Evolutionary conservation across 176 grass and related monocot species (phyloP).

Genomic region (Ananas comosus): DNA sequence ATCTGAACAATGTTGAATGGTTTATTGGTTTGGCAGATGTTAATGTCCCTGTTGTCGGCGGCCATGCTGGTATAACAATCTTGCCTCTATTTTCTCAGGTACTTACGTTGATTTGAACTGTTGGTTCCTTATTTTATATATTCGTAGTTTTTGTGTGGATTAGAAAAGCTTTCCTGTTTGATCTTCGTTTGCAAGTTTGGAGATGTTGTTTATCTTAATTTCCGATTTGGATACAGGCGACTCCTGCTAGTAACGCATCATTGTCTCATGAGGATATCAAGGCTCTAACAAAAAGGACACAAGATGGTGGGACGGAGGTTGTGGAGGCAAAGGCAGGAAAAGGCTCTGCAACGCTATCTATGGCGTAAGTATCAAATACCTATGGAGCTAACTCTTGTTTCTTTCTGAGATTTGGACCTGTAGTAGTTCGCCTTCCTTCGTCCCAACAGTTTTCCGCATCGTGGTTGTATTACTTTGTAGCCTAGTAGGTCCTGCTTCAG

Average conservation of each 20-base stretch:
- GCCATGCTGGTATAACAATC: slow-evolving; percentile 87
- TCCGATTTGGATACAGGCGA: slow-evolving; percentile 30
- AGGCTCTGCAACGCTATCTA: slow-evolving; percentile 92
- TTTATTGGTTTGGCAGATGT: slow-evolving; percentile 39
- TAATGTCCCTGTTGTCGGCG: slow-evolving; percentile 79
- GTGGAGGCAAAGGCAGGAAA: slow-evolving; percentile 97
- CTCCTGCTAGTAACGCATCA: slow-evolving; percentile 50
- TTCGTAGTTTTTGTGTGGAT: no score
- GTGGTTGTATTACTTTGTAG: background rate
- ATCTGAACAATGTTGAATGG: background rate
- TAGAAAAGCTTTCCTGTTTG: background rate
- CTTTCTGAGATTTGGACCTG: background rate
- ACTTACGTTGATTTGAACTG: background rate
- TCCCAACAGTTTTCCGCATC: background rate
- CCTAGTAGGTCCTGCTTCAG: no score
- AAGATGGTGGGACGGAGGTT: slow-evolving; percentile 93
- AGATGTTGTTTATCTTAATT: slow-evolving; percentile 3
- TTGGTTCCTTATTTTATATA: background rate
- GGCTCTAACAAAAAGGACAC: slow-evolving; percentile 90
- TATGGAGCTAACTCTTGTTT: background rate
- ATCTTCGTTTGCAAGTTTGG: slow-evolving; percentile 1
- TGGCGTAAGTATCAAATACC: slow-evolving; percentile 55
- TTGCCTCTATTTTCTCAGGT: slow-evolving; percentile 91
- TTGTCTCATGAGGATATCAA: slow-evolving; percentile 67
- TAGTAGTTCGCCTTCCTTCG: background rate